Evolutionary conservation across 768 basidiomycete genomes (phyloP), one percentile per base, ranked within the genome.

Genomic region (Lentinus brumalis): DNA sequence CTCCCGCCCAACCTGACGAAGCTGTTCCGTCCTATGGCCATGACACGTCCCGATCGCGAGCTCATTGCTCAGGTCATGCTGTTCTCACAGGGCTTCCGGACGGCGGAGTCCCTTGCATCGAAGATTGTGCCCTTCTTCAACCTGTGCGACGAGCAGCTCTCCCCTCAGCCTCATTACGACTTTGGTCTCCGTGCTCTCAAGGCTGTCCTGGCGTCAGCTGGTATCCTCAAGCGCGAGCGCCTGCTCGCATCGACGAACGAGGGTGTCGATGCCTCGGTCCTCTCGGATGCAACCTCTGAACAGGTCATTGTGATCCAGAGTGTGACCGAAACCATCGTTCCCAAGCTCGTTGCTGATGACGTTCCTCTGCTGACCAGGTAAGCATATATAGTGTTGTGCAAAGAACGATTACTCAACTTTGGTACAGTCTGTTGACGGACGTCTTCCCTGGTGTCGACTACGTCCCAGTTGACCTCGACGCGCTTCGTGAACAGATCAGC

Each of bases 51-150:
- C 29, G 97, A 98, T 74, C 88, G 95, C 61, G 96, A 99, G 73
- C 88, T 99, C 50, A 99, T 99, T 69, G 97, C 97, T 4, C 97
- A 99, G 77, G 97, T 99, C 73, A 95, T 98, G 92, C 79, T 99
- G 49, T 98, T 98, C 80, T 98, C 97, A 18, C 97, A 98, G 79
- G 97, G 97, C 63, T 99, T 98, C 86, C 87, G 97, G 41, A 95
- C 95, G 12, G 97, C 97, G 7, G 97, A 99, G 75, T 90, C 87
- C 0, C 84, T 99, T n/a, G 97, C 97, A 1, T 94, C 94, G 57
- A 98, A 98, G 76, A 92, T 98, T 60, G 97, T 99, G 11, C 97
- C 97, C 0, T 98, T 99, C 82, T 99, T 99, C 84, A 96, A 96
- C 73, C 89, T 99, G 57, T 99, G 97, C 65, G 89, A 95, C 61